Base-by-base conservation (phyloP, 768 basidiomycete species). In the Russula sp. region DNA sequence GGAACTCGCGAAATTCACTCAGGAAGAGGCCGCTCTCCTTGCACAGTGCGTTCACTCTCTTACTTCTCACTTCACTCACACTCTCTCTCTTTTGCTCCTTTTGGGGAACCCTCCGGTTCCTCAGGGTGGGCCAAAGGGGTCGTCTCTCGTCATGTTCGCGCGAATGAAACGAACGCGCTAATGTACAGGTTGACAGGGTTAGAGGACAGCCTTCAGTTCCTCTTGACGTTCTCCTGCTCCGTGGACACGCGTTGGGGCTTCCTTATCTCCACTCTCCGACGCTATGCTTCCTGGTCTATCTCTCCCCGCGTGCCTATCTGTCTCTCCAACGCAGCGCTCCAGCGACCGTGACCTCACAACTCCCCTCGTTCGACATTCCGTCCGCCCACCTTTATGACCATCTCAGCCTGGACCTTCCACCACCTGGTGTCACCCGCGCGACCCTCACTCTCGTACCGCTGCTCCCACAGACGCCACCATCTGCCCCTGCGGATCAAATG, bases 281-380 rank as follows among this genome's bases (percentile, higher is more conserved):
- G 0, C 73, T 90, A 54, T 87, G 86, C 9, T 90, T 93, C 70
- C 76, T 93, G 9, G 78, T 83, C 34, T 80, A 88, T 70, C 65
- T 88, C 41, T 88, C 91, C 0, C 87, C 90, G 0, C 72, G 77
- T 1, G 78, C 83, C 8, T 93, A 93, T 68, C 78, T 93, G 36
- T 76, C 80, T 35, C 76, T 90, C 36, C 73, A 83, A 22, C 81
- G 77, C n/a, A 71, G 69, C 22, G 72, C 73, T 9, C 61, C 75
- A 2, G 46, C 68, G 8, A 67, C 69, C 18, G 69, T 72, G 5
- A 60, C 74, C 3, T 46, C 67, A 52, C 59, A 66, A 41, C 46
- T 68, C 35, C 65, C 65, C 52, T 45, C 69, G 13, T 64, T 85
- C 38, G 87, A 91, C 66, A 76, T 90, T 25, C 73, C 85, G 0